Evolutionary conservation across 2,329 filamentous ascomycete species (phyloP).

Genomic region (Zymoseptoria brevis): DNA sequence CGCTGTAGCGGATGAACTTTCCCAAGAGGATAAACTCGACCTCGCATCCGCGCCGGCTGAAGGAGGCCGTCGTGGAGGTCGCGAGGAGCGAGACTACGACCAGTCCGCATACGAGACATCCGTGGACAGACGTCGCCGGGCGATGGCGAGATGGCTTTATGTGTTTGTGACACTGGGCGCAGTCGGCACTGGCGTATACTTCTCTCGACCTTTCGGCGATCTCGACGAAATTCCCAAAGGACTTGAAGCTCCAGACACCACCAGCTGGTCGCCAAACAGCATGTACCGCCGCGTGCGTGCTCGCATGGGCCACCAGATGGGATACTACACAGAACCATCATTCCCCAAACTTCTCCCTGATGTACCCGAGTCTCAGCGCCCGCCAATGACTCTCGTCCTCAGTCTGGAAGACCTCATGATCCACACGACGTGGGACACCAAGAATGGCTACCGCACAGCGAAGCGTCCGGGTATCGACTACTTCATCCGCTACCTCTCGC

Average conservation of each 20-base stretch:
- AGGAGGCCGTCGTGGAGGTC: slow-evolving; percentile 32
- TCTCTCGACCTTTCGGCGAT: slow-evolving; percentile 76
- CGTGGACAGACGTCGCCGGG: slow-evolving; percentile 70
- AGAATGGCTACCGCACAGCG: slow-evolving; percentile 90
- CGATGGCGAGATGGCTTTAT: slow-evolving; percentile 69
- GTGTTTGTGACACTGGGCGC: slow-evolving; percentile 49
- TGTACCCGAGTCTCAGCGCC: slow-evolving; percentile 66
- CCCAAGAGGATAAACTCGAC: slow-evolving; percentile 22
- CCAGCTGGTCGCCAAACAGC: slow-evolving; percentile 65
- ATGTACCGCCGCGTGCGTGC: slow-evolving; percentile 78
- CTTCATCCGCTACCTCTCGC: slow-evolving; percentile 90
- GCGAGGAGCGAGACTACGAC: slow-evolving; percentile 59
- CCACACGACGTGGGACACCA: slow-evolving; percentile 87
- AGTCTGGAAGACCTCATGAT: slow-evolving; percentile 90
- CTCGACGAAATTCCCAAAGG: slow-evolving; percentile 61
- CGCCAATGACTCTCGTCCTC: slow-evolving; percentile 86
- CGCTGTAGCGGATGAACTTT: slow-evolving; percentile 19
- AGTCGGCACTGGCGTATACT: slow-evolving; percentile 57
- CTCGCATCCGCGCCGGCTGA: slow-evolving; percentile 29
- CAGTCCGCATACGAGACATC: slow-evolving; percentile 85
- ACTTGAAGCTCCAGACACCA: slow-evolving; percentile 54
- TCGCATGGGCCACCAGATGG: slow-evolving; percentile 65
- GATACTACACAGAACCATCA: slow-evolving; percentile 92
- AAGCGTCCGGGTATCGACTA: slow-evolving; percentile 96
- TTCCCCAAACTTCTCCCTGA: slow-evolving; percentile 90